Percentiles rank a stretch among this genome's conserved stretches.
These are phyloP conservation scores for Microthlaspi erraticum DNA, from an alignment of 345 rosid species.

Conservation along the genomic window DNA sequence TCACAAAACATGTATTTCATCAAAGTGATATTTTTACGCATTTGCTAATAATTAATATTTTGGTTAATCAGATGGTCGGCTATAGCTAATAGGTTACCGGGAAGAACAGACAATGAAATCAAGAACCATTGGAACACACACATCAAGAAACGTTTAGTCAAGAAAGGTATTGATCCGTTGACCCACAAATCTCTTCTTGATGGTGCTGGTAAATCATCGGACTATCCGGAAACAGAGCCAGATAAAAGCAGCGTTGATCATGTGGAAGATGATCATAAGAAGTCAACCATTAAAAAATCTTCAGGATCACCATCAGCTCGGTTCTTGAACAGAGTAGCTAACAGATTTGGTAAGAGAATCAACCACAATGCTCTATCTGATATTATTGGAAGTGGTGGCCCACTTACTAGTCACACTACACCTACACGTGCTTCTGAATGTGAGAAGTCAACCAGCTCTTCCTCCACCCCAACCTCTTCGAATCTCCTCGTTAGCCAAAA, in stretches of 20 bases:
- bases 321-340: conserved; percentile 46
- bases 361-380: conserved; percentile 37
- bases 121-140: conserved; percentile 69
- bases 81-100: conserved; percentile 56
- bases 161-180: conserved; percentile 52
- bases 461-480: conserved; percentile 27
- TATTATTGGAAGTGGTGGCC: conserved; percentile 39
- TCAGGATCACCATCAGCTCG: conserved; percentile 33
- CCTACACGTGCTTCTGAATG: conserved; percentile 24
- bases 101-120: conserved; percentile 64
- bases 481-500: conserved; percentile 3
- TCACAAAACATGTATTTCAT: conserved; percentile 13
- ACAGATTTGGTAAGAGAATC: conserved; percentile 40
- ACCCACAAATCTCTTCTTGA: conserved; percentile 52
- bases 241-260: conserved; percentile 19
- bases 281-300: not conserved
- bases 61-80: conserved; percentile 62
- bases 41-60: conserved; percentile 13
- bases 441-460: conserved; percentile 33
- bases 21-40: not conserved
- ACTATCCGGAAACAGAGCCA: conserved; percentile 9
- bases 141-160: conserved; percentile 51
- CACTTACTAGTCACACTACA: conserved; percentile 17
- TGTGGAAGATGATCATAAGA: conserved; percentile 11
- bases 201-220: conserved; percentile 17